Base-by-base conservation (phyloP, 2,329 filamentous ascomycete genomes). In the Nigrospora sphaerica region DNA sequence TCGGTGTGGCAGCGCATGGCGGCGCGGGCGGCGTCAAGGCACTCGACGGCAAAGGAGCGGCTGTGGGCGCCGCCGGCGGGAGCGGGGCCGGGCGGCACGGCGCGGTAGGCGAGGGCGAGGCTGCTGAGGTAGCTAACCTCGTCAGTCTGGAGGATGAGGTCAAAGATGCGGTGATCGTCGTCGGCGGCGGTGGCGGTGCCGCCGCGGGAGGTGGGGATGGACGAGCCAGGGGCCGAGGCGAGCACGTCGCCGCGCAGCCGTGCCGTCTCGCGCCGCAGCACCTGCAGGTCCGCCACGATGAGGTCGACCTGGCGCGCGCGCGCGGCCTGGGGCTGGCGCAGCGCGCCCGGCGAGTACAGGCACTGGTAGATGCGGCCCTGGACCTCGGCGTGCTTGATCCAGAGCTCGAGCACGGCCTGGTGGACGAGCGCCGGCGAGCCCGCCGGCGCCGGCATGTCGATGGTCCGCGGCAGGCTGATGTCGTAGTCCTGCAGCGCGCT, bases 401-500 rank as follows among this genome's bases (percentile, higher is more conserved):
- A 80, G 1, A 73, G 53, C 12, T 62, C 58, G 48, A 75, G 73
- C 10, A 68, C 65, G 18, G 61, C 60, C 6, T 56, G 55, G 6
- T 59, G 54, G 12, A 72, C 33, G 42, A 37, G 42, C 23, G 41
- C 18, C 32, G 23, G 7, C 23, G 23, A 28, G 6, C 6, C 6
- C 23, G 23, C 7, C 23, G 23, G 5, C 23, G 23, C 23, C 23
- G 23, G 23, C 23, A 28, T 2, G 5, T 28, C 23, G 23, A 28
- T 28, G 6, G 7, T 28, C 23, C 52, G 59, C 35, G 61, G 69
- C 6, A 65, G 59, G 14, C 61, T 75, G 46, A 82, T 75, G 49
- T 82, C 78, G 59, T 74, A 80, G 52, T 80, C 75, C 38, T 75
- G 77, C 3, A 82, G 70, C 5, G 69, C 69, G 1, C 77, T 73